phyloP scores from a whole-genome alignment of 192 early-diverging fungal genomes.

The Linnemannia hyalina region DNA sequence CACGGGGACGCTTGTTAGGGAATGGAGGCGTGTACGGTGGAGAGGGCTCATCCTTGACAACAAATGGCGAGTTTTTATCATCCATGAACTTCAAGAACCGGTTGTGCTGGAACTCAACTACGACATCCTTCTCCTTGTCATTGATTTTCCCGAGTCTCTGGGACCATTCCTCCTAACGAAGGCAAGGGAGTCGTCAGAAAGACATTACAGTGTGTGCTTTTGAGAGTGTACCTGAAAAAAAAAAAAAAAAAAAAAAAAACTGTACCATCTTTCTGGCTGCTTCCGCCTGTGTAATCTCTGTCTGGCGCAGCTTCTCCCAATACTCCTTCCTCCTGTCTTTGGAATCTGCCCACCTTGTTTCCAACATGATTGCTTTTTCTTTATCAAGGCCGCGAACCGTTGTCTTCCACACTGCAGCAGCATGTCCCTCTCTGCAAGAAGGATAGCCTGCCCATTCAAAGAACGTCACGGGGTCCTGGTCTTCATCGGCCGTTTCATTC shows the following conservation, averaged over 20 bases:
- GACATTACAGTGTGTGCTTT: too few species aligned
- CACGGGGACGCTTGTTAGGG: constrained; percentile 37
- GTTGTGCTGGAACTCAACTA: too few species aligned
- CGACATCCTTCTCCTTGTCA: too few species aligned
- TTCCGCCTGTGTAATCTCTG: constrained; percentile 25
- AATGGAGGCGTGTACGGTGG: constrained; percentile 37
- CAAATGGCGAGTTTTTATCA: too few species aligned
- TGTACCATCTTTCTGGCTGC: constrained; percentile 36
- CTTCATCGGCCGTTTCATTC: constrained; percentile 22
- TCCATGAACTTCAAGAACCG: too few species aligned
- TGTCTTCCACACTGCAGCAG: constrained; percentile 39
- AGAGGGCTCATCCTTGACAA: too few species aligned
- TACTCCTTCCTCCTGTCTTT: constrained; percentile 31
- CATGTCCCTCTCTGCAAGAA: constrained; percentile 38
- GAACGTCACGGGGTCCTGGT: constrained; percentile 34
- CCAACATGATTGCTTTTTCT: constrained; percentile 30
- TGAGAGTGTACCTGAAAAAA: too few species aligned
- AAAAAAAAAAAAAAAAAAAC: neutral
- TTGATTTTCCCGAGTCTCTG: too few species aligned
- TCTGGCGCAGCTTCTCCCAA: constrained; percentile 39
- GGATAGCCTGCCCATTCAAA: constrained; percentile 46
- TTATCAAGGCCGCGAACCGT: constrained; percentile 33
- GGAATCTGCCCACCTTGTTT: constrained; percentile 33
- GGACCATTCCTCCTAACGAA: too few species aligned
- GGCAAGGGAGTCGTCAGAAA: too few species aligned